A percentile compares a stretch with the other conserved stretches of the same genome.
phyloP scores from a whole-genome alignment of 163 green algal genomes.

The Volvox carteri region DNA sequence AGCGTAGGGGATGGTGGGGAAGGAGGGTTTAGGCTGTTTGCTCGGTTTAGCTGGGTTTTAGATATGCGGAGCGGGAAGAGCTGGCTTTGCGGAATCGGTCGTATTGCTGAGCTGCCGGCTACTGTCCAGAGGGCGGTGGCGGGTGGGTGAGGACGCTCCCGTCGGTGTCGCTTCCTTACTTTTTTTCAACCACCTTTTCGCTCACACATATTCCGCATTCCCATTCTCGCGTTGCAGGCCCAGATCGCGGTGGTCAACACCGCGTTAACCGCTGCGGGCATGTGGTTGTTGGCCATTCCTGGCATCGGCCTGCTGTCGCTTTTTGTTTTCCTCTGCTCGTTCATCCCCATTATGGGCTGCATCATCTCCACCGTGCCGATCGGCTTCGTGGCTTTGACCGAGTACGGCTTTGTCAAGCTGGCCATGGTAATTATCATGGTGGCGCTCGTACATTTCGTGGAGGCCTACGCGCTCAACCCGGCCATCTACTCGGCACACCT shows the following conservation, averaged over 20 bases:
- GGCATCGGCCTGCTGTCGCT: constrained; percentile 91
- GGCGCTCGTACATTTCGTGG: constrained; percentile 92
- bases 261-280: constrained; percentile 87
- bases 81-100: too few relatives aligned
- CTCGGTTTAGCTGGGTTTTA: too few relatives aligned
- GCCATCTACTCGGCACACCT: constrained; percentile 95
- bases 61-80: too few relatives aligned
- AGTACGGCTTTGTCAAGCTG: constrained; percentile 95
- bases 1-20: too few relatives aligned
- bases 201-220: too few relatives aligned
- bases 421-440: constrained; percentile 95
- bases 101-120: too few relatives aligned
- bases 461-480: constrained; percentile 81
- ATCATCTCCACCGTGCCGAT: constrained; percentile 97
- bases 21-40: too few relatives aligned
- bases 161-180: neutral
- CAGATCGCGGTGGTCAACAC: constrained; percentile 95
- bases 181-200: neutral
- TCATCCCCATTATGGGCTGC: constrained; percentile 96
- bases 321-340: constrained; percentile 96
- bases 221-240: too few relatives aligned
- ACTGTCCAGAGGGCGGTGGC: neutral
- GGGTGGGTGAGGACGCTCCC: neutral
- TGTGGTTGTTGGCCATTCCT: constrained; percentile 92
- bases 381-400: constrained; percentile 94